Percentiles rank a stretch among this genome's conserved stretches.
Evolutionary conservation across 2,329 filamentous ascomycete genomes (phyloP).

Genomic region (Alternaria rosae): DNA sequence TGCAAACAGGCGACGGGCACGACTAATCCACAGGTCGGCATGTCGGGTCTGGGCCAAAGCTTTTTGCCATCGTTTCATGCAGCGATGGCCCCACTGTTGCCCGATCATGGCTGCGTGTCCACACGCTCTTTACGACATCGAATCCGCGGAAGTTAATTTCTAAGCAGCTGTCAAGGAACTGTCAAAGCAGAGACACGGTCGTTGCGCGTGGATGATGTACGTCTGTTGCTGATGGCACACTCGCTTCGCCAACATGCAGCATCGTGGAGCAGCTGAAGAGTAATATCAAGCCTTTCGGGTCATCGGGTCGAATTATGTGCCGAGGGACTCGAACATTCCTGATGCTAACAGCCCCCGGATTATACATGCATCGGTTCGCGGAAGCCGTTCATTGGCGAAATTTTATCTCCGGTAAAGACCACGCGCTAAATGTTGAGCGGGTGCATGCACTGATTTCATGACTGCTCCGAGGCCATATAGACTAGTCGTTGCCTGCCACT

Average conservation of each 20-base stretch:
- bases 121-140: constrained; percentile 2
- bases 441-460: constrained; percentile 33
- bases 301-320: constrained; percentile 23
- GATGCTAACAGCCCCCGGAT: constrained; percentile 39
- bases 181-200: neutral
- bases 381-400: constrained; percentile 28
- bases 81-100: constrained; percentile 16
- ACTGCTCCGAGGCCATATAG: constrained; percentile 27
- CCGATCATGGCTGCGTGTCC: constrained; percentile 10
- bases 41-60: constrained; percentile 5
- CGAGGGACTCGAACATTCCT: constrained; percentile 31
- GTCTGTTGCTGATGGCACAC: neutral
- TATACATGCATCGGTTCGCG: constrained; percentile 21
- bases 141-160: constrained; percentile 1
- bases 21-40: constrained; percentile 2
- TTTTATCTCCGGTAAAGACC: constrained; percentile 36
- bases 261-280: neutral
- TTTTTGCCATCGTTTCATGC: constrained; percentile 3
- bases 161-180: constrained; percentile 2
- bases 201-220: neutral
- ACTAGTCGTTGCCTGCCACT: constrained; percentile 20
- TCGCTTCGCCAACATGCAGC: neutral
- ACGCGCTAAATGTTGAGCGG: constrained; percentile 28
- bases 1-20: neutral
- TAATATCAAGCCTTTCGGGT: constrained; percentile 17